A percentile compares a stretch with the other conserved stretches of the same genome.
These are phyloP conservation scores for Pythium brachiatum DNA, from an alignment of 352 stramenopile species.

Conservation along the genomic window DNA sequence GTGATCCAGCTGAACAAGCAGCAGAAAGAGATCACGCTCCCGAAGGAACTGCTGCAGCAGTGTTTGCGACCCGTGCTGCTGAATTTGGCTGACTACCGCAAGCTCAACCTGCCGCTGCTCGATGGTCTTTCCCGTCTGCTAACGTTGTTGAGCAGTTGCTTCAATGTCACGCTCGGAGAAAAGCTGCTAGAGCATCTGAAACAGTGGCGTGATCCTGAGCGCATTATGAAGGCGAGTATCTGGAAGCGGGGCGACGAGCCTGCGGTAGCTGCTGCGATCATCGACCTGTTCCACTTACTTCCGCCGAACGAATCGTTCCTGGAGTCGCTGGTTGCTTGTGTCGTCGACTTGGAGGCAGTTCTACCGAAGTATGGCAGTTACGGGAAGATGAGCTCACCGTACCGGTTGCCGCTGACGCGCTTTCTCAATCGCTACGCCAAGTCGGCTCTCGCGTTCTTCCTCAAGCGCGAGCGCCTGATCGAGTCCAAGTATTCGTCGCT, in stretches of 20 bases:
- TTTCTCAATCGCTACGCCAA: slow-evolving; percentile 94
- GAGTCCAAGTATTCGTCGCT: slow-evolving; percentile 91
- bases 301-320: slow-evolving; percentile 94
- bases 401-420: slow-evolving; percentile 87
- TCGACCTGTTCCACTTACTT: slow-evolving; percentile 96
- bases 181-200: slow-evolving; percentile 97
- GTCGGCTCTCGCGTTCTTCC: slow-evolving; percentile 82
- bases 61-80: slow-evolving; percentile 95
- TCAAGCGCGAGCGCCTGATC: slow-evolving; percentile 80
- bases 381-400: slow-evolving; percentile 89
- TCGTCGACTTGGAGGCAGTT: slow-evolving; percentile 92
- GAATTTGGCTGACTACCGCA: slow-evolving; percentile 95
- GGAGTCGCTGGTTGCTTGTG: slow-evolving; percentile 93
- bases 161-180: slow-evolving; percentile 97
- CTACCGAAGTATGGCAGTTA: slow-evolving; percentile 90
- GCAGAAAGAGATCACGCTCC: slow-evolving; percentile 85
- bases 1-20: slow-evolving; percentile 86
- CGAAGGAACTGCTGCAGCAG: slow-evolving; percentile 95
- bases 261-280: slow-evolving; percentile 92
- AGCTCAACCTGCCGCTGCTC: slow-evolving; percentile 94
- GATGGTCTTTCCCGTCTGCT: slow-evolving; percentile 93
- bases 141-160: slow-evolving; percentile 94
- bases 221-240: slow-evolving; percentile 89
- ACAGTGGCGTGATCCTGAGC: slow-evolving; percentile 90
- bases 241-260: slow-evolving; percentile 95